Base-by-base conservation (phyloP, 768 basidiomycete genomes). In the Auricularia auricula-judae region DNA sequence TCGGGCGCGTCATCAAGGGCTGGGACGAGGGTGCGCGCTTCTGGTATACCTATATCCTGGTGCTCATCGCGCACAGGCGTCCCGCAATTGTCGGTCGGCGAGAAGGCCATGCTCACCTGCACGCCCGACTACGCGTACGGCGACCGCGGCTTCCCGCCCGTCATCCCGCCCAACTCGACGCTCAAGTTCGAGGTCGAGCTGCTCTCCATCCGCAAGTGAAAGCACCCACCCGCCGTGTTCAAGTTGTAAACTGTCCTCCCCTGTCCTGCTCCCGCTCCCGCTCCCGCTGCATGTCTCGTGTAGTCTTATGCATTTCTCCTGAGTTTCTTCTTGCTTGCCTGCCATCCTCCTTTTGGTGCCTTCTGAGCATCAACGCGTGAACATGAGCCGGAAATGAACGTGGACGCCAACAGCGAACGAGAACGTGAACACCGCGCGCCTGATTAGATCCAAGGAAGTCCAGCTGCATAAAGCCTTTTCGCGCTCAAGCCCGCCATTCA, bases 141-240 rank as follows among this genome's bases (percentile, higher is more conserved):
- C 53, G 62, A 54, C 34, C 56, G 21, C 39, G 36, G 64, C 7
- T 91, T 87, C 75, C 85, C 86, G 8, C 88, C 88, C 21, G 78
- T 88, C 66, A 93, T 93, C 74, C 91, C 91, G 12, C 72, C 87
- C 68, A 86, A 93, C 72, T 72, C 89, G 3, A 85, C 82, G 12
- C 81, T 95, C 73, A 80, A 75, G 66, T 94, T 94, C 71, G 90
- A 92, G 75, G 89, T 95, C 62, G 89, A 94, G 76, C 80, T 95
- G 60, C 66, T 93, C 65, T 78, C 82, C 73, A 91, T 93, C 77
- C 56, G 34, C 29, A 59, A 59, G 34, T 59, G 47, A 51, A 18
- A 7, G 39, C 8, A 44, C 43, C 3, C 43, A 18, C 43, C 11
- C 18, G 43, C 43, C 18, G 43, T 44, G 43, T 44, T 11, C 43